A percentile compares a stretch with the other conserved stretches of the same genome.
These are phyloP conservation scores for Ilex aquifolium DNA, from an alignment of 257 asterid genomes.

Conservation along the genomic window DNA sequence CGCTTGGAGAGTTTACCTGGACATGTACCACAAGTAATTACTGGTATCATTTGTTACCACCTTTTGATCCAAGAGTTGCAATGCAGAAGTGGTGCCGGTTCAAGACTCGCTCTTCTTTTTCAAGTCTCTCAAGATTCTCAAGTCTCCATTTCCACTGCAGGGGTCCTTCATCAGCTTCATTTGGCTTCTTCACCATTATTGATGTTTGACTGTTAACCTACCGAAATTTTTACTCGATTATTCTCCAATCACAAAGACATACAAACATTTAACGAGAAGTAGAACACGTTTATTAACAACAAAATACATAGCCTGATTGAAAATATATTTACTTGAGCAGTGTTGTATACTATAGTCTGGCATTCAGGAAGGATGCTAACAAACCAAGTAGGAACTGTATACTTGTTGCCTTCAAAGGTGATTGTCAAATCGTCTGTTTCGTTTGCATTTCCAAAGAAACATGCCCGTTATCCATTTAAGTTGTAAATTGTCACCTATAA, in stretches of 20 bases:
- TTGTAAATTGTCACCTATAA: slow-evolving; percentile 27
- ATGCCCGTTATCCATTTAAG: slow-evolving; percentile 23
- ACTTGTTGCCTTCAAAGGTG: slow-evolving; percentile 27
- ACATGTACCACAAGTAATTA: slow-evolving; percentile 51
- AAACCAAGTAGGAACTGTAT: slow-evolving; percentile 38
- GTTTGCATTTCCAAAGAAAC: slow-evolving; percentile 40
- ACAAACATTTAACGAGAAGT: too few species aligned
- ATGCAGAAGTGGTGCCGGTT: slow-evolving; percentile 13
- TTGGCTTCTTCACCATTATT: slow-evolving; percentile 16
- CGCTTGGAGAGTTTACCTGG: too few species aligned
- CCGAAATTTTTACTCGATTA: not conserved
- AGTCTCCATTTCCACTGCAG: slow-evolving; percentile 34
- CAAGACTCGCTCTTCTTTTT: not conserved
- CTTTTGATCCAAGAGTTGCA: slow-evolving; percentile 36
- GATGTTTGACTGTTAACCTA: slow-evolving; percentile 30
- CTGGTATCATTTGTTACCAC: slow-evolving; percentile 35
- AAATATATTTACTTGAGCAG: slow-evolving; percentile 25
- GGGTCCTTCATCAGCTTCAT: slow-evolving; percentile 9
- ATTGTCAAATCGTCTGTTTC: slow-evolving; percentile 8
- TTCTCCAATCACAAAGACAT: too few species aligned
- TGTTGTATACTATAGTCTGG: slow-evolving; percentile 27
- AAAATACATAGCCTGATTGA: not conserved
- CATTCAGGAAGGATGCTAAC: slow-evolving; percentile 46
- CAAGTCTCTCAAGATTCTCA: slow-evolving; percentile 17
- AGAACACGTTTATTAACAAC: too few species aligned